These are phyloP conservation scores for Protomyces pachydermus DNA, from an alignment of 1,139 yeast species.

Conservation along the genomic window DNA sequence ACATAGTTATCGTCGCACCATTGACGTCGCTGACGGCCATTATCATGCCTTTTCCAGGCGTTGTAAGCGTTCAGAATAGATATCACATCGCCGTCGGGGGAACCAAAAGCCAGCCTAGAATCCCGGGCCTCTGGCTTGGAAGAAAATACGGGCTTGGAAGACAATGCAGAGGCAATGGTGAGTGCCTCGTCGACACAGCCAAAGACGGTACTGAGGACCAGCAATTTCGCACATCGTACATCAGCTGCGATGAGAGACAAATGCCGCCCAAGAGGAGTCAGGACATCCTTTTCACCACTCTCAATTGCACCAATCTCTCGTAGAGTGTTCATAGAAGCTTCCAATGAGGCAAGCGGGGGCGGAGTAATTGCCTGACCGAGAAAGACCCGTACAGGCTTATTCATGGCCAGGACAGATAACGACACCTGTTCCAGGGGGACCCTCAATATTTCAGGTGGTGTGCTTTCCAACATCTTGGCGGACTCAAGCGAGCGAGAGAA, in stretches of 20 bases:
- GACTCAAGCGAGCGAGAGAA: conserved; percentile 61
- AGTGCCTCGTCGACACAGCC: conserved; percentile 76
- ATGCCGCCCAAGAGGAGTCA: conserved; percentile 78
- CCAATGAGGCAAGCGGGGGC: conserved; percentile 58
- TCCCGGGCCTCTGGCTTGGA: conserved; percentile 57
- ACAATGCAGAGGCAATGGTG: conserved; percentile 67
- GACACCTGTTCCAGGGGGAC: conserved; percentile 78
- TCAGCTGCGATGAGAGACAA: conserved; percentile 75
- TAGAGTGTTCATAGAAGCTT: conserved; percentile 58
- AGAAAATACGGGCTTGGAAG: conserved; percentile 69
- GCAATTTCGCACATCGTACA: conserved; percentile 73
- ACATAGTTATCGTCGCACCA: conserved; percentile 61
- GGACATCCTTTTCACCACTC: conserved; percentile 33
- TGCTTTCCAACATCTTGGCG: conserved; percentile 58
- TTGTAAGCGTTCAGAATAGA: conserved; percentile 56
- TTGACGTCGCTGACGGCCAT: conserved; percentile 40
- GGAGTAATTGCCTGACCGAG: conserved; percentile 75
- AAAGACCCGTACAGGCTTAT: conserved; percentile 60
- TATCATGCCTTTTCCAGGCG: conserved; percentile 45
- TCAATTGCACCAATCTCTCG: conserved; percentile 68
- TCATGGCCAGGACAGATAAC: conserved; percentile 83
- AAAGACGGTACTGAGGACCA: conserved; percentile 73
- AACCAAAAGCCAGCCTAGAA: conserved; percentile 46
- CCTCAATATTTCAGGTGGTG: conserved; percentile 83
- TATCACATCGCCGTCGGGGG: conserved; percentile 63